Base-by-base conservation (phyloP, 148 eudicot species). In the Vaccinium myrtillus region DNA sequence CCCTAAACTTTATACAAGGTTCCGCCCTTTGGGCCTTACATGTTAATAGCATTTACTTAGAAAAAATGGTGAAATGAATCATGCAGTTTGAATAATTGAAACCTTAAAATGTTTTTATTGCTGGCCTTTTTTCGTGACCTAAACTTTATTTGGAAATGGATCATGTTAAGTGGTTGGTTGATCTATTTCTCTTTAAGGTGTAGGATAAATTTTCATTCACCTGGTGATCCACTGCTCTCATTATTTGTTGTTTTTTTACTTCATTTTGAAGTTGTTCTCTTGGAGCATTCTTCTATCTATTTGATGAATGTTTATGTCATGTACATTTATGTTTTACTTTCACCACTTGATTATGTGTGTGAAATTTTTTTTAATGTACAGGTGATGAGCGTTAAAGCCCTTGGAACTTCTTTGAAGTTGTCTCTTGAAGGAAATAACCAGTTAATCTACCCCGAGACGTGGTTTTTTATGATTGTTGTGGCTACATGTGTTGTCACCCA, bases 341-440 rank as follows among this genome's bases (percentile, higher is more conserved):
- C 1, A 39, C 36, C 49, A 51, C 16, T 21, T 16, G 19, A 36
- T 75, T 76, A 30, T 36, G 54, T 56, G 11, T 69, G 55, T 80
- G 50, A 32, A 61, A 55, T 58, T 36, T 79, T 43, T 81, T 55
- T 78, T 19, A 3, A 77, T 84, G 63, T 87, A 83, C 90, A 92
- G 96, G 96, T 93, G 65, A 91, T 92, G 94, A 92, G 96, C 84
- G 91, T 90, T 69, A 93, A 93, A 89, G 96, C 94, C 82, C 91
- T 93, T 79, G 94, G 96, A 82, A 93, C 90, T 80, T 88, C 96
- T 59, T 65, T 93, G 81, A 92, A 92, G 76, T 85, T 93, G 86
- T 91, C 96, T 36, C 86, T 92, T 77, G 93, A 90, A 81, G 96
- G 96, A 76, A 92, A 85, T 58, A 94, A 92, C 82, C 97, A 94